A percentile compares a stretch with the other conserved stretches of the same genome.
These are phyloP conservation scores for Zychaea mexicana DNA, from an alignment of 371 early-diverging fungal species.

Conservation along the genomic window DNA sequence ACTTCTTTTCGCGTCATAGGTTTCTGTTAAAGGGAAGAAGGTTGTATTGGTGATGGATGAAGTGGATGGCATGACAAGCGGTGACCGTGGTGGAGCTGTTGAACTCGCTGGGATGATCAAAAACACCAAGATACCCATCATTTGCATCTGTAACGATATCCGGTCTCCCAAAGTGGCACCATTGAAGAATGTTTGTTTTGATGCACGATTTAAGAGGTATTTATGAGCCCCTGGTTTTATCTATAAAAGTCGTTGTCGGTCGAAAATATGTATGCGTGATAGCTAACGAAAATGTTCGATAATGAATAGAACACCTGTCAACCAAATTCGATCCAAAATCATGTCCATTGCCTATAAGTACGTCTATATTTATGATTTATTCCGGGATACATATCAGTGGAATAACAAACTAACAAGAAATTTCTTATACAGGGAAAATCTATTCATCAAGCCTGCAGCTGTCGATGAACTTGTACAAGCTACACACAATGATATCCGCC, in stretches of 20 bases:
- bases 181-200: constrained; percentile 89
- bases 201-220: constrained; percentile 85
- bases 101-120: constrained; percentile 94
- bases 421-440: constrained; percentile 74
- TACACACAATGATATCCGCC: constrained; percentile 96
- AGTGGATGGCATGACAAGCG: constrained; percentile 99
- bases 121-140: constrained; percentile 67
- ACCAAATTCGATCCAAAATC: constrained; percentile 73
- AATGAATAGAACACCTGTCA: constrained; percentile 47
- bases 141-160: constrained; percentile 98
- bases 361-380: neutral
- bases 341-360: constrained; percentile 77
- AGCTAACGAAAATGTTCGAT: too few relatives aligned
- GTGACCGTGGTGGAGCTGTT: constrained; percentile 97
- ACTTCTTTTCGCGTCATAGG: neutral
- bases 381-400: too few relatives aligned
- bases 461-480: constrained; percentile 85
- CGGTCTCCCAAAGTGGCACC: constrained; percentile 89
- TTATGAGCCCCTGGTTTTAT: too few relatives aligned
- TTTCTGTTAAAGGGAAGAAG: constrained; percentile 15
- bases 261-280: too few relatives aligned
- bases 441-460: constrained; percentile 80
- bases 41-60: constrained; percentile 99
- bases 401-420: too few relatives aligned
- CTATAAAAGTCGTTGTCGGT: too few relatives aligned